Evolutionary conservation across 2,329 filamentous ascomycete genomes (phyloP), one percentile per base, ranked within the genome.

Genomic region (Aspergillus ustus): DNA sequence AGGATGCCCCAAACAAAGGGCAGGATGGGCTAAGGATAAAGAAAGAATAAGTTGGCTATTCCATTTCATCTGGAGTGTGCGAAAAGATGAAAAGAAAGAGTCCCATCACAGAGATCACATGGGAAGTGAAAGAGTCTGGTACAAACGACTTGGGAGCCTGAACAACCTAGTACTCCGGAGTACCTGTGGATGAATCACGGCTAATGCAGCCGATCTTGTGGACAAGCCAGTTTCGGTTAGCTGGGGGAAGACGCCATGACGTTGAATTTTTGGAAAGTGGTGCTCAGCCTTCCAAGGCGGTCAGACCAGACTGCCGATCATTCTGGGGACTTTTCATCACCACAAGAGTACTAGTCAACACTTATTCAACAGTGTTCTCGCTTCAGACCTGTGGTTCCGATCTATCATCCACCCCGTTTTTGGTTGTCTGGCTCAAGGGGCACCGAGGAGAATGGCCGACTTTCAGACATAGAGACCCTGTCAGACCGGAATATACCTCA

Each of bases 271-370:
- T 29, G 25, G 40, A 31, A 53, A 48, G n/a, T n/a, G 34, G 29
- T 57, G 43, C 56, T 57, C 40, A 45, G 52, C 52, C 48, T 48
- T 54, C 56, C n/a, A 62, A 51, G 60, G 60, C 60, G 60, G 60
- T 62, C 60, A 62, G 55, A 40, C 34, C 22, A 34, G 13, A 60
- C 40, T 20, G 57, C 19, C 50, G 57, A 59, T 59, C 50, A 54
- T 62, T 58, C 55, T 54, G 60, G 60, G 60, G 60, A 28, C n/a
- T 31, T 53, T 51, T 28, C 31, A n/a, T 28, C 45, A 19, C 44
- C 49, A 28, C 31, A 49, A 46, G 25, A 29, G 8, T n/a, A n/a
- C n/a, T n/a, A 15, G 17, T 19, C 22, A 45, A 17, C 17, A 54
- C n/a, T 43, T 31, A 22, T 48, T 28, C 15, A 19, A 8, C 34